A percentile compares a stretch with the other conserved stretches of the same genome.
These are phyloP conservation scores for Torulaspora indica DNA, from an alignment of 805 yeast species.

Conservation along the genomic window DNA sequence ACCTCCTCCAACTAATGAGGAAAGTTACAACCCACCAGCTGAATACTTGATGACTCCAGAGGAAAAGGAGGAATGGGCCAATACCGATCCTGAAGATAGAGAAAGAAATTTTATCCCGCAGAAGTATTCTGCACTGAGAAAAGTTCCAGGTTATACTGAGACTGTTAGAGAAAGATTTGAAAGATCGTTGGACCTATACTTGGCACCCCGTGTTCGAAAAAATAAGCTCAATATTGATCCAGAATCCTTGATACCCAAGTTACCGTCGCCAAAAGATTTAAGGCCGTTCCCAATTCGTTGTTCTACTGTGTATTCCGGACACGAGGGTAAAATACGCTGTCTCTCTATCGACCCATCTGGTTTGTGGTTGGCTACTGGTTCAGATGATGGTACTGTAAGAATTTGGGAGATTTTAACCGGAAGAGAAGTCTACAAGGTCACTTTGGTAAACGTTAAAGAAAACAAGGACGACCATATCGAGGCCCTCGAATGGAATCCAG, in stretches of 20 bases:
- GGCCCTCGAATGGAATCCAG: constrained; percentile 87
- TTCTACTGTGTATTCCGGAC: constrained; percentile 81
- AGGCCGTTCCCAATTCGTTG: constrained; percentile 94
- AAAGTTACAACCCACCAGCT: constrained; percentile 95
- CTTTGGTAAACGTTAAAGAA: constrained; percentile 45
- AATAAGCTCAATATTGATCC: constrained; percentile 92
- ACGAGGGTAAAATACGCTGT: constrained; percentile 74
- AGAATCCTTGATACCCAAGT: constrained; percentile 88
- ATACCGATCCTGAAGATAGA: constrained; percentile 68
- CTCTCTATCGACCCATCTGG: constrained; percentile 85
- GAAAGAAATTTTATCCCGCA: constrained; percentile 76
- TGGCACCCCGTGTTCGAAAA: constrained; percentile 93
- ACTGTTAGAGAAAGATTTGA: constrained; percentile 87
- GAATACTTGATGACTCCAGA: constrained; percentile 82
- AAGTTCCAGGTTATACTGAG: constrained; percentile 90
- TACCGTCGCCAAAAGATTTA: constrained; percentile 94
- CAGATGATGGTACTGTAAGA: constrained; percentile 92
- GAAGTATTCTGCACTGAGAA: constrained; percentile 74
- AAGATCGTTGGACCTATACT: constrained; percentile 84
- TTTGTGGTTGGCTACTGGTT: constrained; percentile 93
- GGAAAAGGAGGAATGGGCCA: constrained; percentile 68
- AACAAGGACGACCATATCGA: constrained; percentile 77
- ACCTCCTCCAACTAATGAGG: constrained; percentile 95
- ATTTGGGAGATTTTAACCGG: constrained; percentile 98
- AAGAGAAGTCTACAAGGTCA: constrained; percentile 76